Evolutionary conservation across 106 monocot species (phyloP).

Genomic region (Triglochin maritima): DNA sequence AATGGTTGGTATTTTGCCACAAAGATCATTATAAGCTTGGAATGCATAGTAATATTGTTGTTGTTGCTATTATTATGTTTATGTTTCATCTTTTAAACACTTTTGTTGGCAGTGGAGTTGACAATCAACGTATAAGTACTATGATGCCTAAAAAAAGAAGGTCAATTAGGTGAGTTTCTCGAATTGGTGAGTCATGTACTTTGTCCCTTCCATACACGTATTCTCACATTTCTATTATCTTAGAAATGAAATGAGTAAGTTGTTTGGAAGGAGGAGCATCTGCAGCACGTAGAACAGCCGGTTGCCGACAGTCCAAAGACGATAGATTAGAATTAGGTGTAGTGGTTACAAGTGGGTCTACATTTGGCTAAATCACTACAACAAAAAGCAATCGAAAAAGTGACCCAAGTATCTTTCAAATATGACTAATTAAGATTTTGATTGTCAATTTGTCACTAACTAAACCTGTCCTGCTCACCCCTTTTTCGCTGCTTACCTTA

Average conservation of each 20-base stretch:
- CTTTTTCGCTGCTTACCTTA: not conserved
- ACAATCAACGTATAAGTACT: no score
- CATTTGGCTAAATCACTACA: not conserved
- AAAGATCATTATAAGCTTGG: no score
- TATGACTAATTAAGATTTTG: constrained; percentile 5
- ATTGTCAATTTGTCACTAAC: not conserved
- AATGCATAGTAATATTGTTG: no score
- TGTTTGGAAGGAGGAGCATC: not conserved
- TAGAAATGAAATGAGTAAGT: not conserved
- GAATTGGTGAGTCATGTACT: no score
- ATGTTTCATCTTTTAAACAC: no score
- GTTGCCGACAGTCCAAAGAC: constrained; percentile 5
- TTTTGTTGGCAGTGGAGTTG: no score
- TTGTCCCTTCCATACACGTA: no score
- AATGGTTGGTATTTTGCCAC: no score
- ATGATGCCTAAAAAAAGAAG: no score
- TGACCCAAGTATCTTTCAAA: not conserved
- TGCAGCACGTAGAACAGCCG: not conserved
- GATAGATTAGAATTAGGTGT: constrained; percentile 1
- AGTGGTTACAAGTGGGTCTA: constrained; percentile 10
- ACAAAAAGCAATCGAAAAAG: not conserved
- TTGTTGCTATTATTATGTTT: no score
- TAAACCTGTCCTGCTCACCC: not conserved
- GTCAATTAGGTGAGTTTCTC: no score
- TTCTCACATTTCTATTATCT: not conserved